phyloP scores from a whole-genome alignment of 192 early-diverging fungal species.

The Linnemannia exigua region DNA sequence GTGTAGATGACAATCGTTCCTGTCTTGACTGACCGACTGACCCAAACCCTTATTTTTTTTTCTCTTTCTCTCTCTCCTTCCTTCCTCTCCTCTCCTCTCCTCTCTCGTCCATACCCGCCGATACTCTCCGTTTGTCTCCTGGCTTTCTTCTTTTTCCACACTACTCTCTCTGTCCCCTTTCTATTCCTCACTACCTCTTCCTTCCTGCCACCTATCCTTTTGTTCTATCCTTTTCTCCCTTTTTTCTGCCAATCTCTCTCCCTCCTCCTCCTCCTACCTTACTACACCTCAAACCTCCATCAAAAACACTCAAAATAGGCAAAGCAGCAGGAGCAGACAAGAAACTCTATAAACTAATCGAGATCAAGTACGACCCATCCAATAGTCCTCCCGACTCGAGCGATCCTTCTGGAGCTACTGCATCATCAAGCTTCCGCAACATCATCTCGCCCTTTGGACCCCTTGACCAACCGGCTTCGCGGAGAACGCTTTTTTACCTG shows the following conservation, averaged over 20 bases:
- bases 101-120: background rate
- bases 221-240: background rate
- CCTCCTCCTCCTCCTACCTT: background rate
- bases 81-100: background rate
- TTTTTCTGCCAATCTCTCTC: background rate
- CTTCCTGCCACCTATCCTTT: background rate
- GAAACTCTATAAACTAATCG: conserved; percentile 90
- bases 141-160: background rate
- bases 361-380: conserved; percentile 84
- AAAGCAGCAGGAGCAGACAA: conserved; percentile 95
- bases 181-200: background rate
- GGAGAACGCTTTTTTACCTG: conserved; percentile 94
- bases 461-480: conserved; percentile 83
- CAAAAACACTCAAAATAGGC: conserved; percentile 64
- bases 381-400: conserved; percentile 76
- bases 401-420: conserved; percentile 52
- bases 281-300: background rate
- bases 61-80: background rate
- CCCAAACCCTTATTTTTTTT: background rate
- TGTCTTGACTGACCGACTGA: background rate
- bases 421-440: conserved; percentile 69
- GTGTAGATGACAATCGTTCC: background rate
- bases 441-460: conserved; percentile 91
- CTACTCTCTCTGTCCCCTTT: background rate
- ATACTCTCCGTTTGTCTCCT: background rate